Evolutionary conservation across 306 rosid species (phyloP).

Genomic region (Fragaria iinumae): DNA sequence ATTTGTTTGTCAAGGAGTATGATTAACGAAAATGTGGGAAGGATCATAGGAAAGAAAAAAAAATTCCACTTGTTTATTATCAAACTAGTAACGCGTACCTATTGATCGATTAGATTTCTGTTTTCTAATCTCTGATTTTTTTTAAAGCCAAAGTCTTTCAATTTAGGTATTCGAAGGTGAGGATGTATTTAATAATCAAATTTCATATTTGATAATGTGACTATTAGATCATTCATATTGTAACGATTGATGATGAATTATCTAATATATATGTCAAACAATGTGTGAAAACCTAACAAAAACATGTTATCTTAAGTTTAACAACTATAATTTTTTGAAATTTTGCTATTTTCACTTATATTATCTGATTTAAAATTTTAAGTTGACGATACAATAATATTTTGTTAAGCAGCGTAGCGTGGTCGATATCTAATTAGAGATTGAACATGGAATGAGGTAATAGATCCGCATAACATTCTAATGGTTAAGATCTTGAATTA

Average conservation of each 20-base stretch:
- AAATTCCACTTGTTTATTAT: background rate
- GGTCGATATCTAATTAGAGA: too few relatives aligned
- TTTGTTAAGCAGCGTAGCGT: too few relatives aligned
- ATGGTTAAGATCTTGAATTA: too few relatives aligned
- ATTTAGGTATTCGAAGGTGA: background rate
- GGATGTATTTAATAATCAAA: background rate
- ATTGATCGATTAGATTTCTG: background rate
- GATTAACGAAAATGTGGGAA: background rate
- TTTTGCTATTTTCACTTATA: too few relatives aligned
- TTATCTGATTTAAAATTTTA: too few relatives aligned
- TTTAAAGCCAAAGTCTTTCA: background rate
- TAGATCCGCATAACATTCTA: too few relatives aligned
- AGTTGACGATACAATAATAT: background rate
- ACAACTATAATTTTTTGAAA: too few relatives aligned
- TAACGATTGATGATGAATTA: background rate
- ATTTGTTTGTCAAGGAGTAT: constrained; percentile 1
- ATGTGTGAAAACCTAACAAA: background rate
- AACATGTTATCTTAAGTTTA: background rate
- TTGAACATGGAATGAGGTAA: too few relatives aligned
- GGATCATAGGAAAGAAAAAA: background rate
- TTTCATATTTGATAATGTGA: background rate
- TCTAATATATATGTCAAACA: too few relatives aligned
- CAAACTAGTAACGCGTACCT: background rate
- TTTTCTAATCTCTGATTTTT: background rate
- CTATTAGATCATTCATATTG: background rate